phyloP scores from a whole-genome alignment of 1,284 basidiomycete genomes.

The Rhodotorula sp. region DNA sequence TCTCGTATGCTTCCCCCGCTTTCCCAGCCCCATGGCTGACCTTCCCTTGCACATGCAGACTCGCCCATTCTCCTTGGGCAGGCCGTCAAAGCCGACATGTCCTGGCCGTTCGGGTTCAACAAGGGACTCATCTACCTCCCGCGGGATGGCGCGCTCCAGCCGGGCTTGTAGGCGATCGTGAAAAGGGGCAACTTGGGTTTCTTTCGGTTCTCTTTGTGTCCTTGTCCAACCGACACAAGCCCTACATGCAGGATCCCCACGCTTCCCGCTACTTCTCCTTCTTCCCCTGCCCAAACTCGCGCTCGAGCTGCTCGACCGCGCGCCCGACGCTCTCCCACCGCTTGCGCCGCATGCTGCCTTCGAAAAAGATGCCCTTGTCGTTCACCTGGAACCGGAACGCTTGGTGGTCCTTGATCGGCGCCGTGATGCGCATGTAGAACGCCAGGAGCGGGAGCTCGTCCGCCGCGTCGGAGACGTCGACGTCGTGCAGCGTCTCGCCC shows the following conservation, averaged over 20 bases:
- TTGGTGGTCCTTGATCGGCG: background rate
- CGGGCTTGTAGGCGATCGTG: background rate
- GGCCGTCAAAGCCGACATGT: constrained; percentile 12
- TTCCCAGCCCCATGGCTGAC: too few relatives aligned
- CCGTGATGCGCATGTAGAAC: background rate
- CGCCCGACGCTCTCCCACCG: background rate
- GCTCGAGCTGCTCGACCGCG: constrained; percentile 1
- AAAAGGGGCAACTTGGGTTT: background rate
- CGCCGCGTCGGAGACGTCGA: background rate
- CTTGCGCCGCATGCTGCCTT: background rate
- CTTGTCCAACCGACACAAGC: too few relatives aligned
- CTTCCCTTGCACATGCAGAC: background rate
- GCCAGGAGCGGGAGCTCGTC: constrained; percentile 2
- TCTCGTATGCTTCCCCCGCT: too few relatives aligned
- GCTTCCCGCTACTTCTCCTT: background rate
- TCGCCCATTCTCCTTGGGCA: constrained; percentile 19
- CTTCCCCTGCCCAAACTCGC: background rate
- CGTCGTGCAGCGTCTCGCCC: background rate
- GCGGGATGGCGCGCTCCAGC: background rate
- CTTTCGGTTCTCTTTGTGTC: background rate
- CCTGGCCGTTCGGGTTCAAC: constrained; percentile 24
- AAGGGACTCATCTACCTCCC: constrained; percentile 13
- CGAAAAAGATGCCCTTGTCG: background rate
- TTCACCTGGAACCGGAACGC: background rate
- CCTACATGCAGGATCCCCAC: too few relatives aligned